Evolutionary conservation across 345 rosid genomes (phyloP), one percentile per base, ranked within the genome.

Genomic region (Eutrema yunnanense): DNA sequence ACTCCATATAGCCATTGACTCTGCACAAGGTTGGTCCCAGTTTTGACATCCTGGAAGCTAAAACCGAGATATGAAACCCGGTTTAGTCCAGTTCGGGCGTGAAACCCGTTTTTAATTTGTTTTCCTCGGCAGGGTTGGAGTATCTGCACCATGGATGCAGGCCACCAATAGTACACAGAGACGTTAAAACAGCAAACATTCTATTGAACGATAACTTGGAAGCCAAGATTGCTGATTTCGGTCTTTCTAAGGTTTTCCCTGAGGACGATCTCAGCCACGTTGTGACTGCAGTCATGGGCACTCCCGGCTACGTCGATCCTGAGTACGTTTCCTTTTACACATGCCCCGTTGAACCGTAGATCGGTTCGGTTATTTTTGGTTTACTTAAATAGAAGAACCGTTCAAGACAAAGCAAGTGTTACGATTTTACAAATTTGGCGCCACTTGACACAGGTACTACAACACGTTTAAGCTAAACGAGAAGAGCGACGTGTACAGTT

Each of bases 401-500:
- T n/a, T n/a, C n/a, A n/a, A n/a, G n/a, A n/a, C n/a, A n/a, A n/a
- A 22, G 26, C 1, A 22, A 22, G 26, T 22, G 26, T 22, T 22
- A 22, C 26, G 2, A 22, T 22, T 22, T 22, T 22, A 22, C 26
- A 22, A 22, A 22, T 22, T 22, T 63, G 34, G 33, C 38, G 3
- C n/a, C 30, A 4, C 40, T 27, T 8, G 2, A 34, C 63, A 34
- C 63, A 77, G 80, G 76, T 77, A 77, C 69, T 71, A 77, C 76
- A 77, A 77, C 51, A 71, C 80, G 48, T 77, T 77, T 30, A 77
- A 77, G 66, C 78, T 78, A 47, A 78, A 78, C 56, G 81, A 76
- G 82, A 84, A 81, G 74, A 86, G 88, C 32, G 90, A 86, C 60
- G 84, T 86, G 8, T 86, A 80, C 73, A 81, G 86, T 29, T 84